A percentile compares a stretch with the other conserved stretches of the same genome.
These are phyloP conservation scores for Volutella citrinella DNA, from an alignment of 2,329 filamentous ascomycete species.

Conservation along the genomic window DNA sequence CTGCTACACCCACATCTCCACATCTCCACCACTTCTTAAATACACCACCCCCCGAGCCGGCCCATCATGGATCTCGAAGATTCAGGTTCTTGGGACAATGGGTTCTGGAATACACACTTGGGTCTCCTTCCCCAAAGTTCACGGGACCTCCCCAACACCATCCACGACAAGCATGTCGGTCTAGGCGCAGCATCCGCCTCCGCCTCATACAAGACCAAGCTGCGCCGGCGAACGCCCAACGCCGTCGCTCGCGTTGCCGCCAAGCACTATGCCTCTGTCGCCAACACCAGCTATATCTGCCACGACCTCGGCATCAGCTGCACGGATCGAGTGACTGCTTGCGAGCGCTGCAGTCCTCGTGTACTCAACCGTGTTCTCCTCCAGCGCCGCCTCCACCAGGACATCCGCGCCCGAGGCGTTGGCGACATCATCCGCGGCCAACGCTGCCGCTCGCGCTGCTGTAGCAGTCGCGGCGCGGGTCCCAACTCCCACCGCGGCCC, in stretches of 20 bases:
- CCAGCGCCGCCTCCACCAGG: conserved; percentile 21
- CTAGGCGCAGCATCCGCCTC: conserved; percentile 6
- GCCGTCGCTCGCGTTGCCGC: conserved; percentile 31
- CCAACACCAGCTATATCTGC: conserved; percentile 13
- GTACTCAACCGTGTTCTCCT: conserved; percentile 10
- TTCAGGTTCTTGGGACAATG: too few species aligned
- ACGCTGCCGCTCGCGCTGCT: too few species aligned
- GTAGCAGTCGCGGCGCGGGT: too few species aligned
- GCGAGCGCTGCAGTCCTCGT: conserved; percentile 15
- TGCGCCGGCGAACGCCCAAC: conserved; percentile 22
- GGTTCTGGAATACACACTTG: too few species aligned
- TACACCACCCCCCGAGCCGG: background rate
- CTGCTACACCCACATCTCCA: too few species aligned
- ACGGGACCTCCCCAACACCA: conserved; percentile 18
- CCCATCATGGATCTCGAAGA: conserved; percentile 18
- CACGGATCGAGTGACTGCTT: conserved; percentile 8
- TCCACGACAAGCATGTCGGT: conserved; percentile 17
- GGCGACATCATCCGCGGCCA: conserved; percentile 2
- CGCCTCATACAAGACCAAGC: conserved; percentile 10
- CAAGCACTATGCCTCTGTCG: conserved; percentile 26
- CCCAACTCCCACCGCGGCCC: conserved; percentile 10
- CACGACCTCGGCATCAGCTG: conserved; percentile 20
- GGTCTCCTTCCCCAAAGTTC: conserved; percentile 19
- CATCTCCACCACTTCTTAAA: too few species aligned
- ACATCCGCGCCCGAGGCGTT: conserved; percentile 13